Conservation (phyloP, 2,329 filamentous ascomycete genomes). For the Neofusicoccum umdonicola region DNA sequence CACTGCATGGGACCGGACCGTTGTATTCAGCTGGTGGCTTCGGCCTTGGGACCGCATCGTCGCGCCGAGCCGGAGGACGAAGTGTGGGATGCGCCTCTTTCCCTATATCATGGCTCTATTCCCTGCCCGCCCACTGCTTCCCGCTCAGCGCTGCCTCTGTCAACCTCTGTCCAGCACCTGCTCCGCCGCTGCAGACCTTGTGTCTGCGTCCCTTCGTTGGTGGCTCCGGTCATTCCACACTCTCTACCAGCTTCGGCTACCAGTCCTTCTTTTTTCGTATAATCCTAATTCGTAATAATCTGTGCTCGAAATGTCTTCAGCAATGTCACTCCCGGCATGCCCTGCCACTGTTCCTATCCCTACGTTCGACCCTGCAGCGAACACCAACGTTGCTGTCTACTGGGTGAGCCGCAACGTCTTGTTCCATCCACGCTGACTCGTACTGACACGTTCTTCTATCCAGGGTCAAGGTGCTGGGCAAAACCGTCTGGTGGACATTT, state of each 20-base stretch:
- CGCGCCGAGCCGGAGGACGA: background rate
- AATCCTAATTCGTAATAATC: slow-evolving; percentile 27
- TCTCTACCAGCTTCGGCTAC: slow-evolving; percentile 36
- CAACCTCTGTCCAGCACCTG: slow-evolving; percentile 1
- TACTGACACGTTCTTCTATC: background rate
- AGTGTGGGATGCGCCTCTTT: background rate
- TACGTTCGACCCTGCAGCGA: slow-evolving; percentile 22
- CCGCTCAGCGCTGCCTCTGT: background rate
- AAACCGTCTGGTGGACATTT: slow-evolving; percentile 30
- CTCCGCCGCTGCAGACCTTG: slow-evolving; percentile 35
- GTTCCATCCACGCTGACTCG: background rate
- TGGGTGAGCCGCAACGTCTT: slow-evolving; percentile 52
- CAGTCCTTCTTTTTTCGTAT: slow-evolving; percentile 32
- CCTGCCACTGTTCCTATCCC: slow-evolving; percentile 34
- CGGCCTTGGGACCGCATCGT: background rate
- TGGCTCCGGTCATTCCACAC: slow-evolving; percentile 37
- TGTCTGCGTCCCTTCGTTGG: slow-evolving; percentile 58
- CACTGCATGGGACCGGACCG: background rate
- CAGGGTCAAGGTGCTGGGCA: slow-evolving; percentile 55
- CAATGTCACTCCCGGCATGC: slow-evolving; percentile 28
- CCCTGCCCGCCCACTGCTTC: background rate
- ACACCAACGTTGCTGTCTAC: slow-evolving; percentile 61
- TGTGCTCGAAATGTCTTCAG: slow-evolving; percentile 37
- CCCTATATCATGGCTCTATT: background rate
- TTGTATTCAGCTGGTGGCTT: background rate